These are phyloP conservation scores for Blastomyces emzantsi DNA, from an alignment of 2,329 filamentous ascomycete species.

Conservation along the genomic window DNA sequence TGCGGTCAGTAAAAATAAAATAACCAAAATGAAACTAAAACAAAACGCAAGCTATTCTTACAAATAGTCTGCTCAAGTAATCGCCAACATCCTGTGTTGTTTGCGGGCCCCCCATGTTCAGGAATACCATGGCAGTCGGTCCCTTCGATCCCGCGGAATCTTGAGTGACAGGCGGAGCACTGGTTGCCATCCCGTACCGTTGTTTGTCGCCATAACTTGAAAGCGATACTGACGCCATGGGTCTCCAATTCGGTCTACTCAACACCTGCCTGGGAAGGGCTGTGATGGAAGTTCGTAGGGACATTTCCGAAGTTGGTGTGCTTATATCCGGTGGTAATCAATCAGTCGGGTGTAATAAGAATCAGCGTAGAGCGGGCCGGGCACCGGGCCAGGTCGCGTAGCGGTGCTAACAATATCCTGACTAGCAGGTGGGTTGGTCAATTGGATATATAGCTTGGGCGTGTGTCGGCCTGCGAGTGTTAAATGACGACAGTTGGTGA, in stretches of 20 bases:
- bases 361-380: not conserved
- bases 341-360: not conserved
- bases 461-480: not conserved
- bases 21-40: slow-evolving; percentile 8
- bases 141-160: slow-evolving; percentile 61
- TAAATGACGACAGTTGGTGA: not conserved
- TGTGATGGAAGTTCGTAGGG: slow-evolving; percentile 32
- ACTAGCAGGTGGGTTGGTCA: not conserved
- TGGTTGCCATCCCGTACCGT: slow-evolving; percentile 45
- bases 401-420: not conserved
- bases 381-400: not conserved
- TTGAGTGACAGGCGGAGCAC: slow-evolving; percentile 70
- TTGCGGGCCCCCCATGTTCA: slow-evolving; percentile 97
- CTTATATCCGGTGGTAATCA: not conserved
- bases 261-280: slow-evolving; percentile 25
- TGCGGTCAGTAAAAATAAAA: slow-evolving; percentile 10
- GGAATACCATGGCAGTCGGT: slow-evolving; percentile 94
- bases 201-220: slow-evolving; percentile 22
- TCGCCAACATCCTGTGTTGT: slow-evolving; percentile 79
- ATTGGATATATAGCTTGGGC: not conserved
- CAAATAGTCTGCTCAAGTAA: slow-evolving; percentile 87
- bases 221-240: slow-evolving; percentile 19
- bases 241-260: slow-evolving; percentile 19
- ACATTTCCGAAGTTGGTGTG: slow-evolving; percentile 24
- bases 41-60: slow-evolving; percentile 39